Evolutionary conservation across 805 yeast species (phyloP), one percentile per base, ranked within the genome.

Genomic region (Kodamaea kakaduensis): DNA sequence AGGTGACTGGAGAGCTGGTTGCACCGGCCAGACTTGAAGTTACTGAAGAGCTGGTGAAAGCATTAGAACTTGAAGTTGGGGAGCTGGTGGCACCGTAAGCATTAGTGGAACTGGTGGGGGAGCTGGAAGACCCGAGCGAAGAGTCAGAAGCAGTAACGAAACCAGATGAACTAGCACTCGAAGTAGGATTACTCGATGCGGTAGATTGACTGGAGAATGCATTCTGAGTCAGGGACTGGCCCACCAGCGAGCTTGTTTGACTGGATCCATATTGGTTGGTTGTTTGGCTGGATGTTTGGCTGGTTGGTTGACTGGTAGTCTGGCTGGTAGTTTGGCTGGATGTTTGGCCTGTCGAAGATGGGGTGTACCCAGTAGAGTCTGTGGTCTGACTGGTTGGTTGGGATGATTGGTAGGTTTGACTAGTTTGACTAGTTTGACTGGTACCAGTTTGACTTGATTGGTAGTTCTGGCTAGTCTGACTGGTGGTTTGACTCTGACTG

Each of bases 171-270:
- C 17, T 12, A 14, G 37, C 12, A 4, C 32, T 17, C 13, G 34
- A 18, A 37, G 36, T 34, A 31, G 34, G 17, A 27, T 23, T 31
- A 9, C 21, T 30, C n/a, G n/a, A n/a, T n/a, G n/a, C n/a, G n/a
- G n/a, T n/a, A n/a, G n/a, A n/a, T n/a, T n/a, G n/a, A n/a, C n/a
- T n/a, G n/a, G n/a, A n/a, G n/a, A n/a, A n/a, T n/a, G n/a, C n/a
- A n/a, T n/a, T n/a, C n/a, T n/a, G n/a, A n/a, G n/a, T n/a, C n/a
- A n/a, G n/a, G n/a, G n/a, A n/a, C n/a, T n/a, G n/a, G n/a, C n/a
- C n/a, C n/a, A n/a, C n/a, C n/a, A n/a, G n/a, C n/a, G n/a, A n/a
- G n/a, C n/a, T n/a, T n/a, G n/a, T n/a, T 5, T 21, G 5, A 30
- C 5, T 14, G 30, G 21, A 17, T 17, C 22, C 12, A 24, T 30